Conservation (phyloP, 2,329 filamentous ascomycete species). For the Arthrobotrys sinensis region DNA sequence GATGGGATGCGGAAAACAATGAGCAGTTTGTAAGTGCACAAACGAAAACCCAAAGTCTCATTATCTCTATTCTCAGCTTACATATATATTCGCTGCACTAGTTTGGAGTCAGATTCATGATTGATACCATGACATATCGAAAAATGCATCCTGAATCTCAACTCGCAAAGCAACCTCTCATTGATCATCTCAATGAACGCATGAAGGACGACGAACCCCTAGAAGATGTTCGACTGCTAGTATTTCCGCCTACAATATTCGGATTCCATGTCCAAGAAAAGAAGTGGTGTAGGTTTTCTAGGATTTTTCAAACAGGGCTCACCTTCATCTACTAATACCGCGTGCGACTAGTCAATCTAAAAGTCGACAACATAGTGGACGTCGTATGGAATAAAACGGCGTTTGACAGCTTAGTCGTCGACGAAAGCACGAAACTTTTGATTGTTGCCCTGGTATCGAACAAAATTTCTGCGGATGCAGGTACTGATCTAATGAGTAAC, state of each 20-base stretch:
- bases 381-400: constrained; percentile 6
- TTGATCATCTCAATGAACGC: neutral
- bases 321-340: too few relatives aligned
- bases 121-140: constrained; percentile 12
- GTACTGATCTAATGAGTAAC: constrained; percentile 5
- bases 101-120: constrained; percentile 10
- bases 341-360: neutral
- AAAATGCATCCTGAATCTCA: neutral
- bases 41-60: neutral
- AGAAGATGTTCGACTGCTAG: neutral
- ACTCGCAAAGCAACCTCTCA: neutral
- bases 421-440: constrained; percentile 1
- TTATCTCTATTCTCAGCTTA: too few relatives aligned
- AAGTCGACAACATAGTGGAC: neutral
- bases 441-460: neutral
- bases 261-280: constrained; percentile 16
- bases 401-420: constrained; percentile 1
- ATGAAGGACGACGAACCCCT: neutral
- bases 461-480: neutral
- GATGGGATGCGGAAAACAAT: constrained; percentile 1
- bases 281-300: constrained; percentile 12
- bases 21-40: constrained; percentile 9
- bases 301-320: too few relatives aligned
- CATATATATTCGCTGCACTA: neutral
- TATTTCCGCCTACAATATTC: constrained; percentile 5